Percentiles rank a stretch among this genome's conserved stretches.
Conservation (phyloP, 2,329 filamentous ascomycete species). For the Verticillium tricorpus region DNA sequence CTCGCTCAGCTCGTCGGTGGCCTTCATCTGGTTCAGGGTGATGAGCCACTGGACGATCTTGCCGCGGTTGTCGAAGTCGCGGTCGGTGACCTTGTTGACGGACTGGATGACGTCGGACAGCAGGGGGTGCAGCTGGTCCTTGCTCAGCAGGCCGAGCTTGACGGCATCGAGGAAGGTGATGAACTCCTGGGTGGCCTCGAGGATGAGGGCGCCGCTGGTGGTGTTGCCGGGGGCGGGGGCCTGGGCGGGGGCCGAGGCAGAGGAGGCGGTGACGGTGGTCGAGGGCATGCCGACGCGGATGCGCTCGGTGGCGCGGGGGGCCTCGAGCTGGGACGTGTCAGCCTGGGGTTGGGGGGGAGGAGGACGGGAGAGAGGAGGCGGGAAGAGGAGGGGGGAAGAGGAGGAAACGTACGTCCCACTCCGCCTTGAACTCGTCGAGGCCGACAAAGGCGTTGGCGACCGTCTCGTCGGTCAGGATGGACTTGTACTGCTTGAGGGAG, state of each 20-base stretch:
- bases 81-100: slow-evolving; percentile 93
- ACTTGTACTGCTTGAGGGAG: slow-evolving; percentile 93
- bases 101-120: slow-evolving; percentile 95
- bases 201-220: slow-evolving; percentile 63
- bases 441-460: slow-evolving; percentile 87
- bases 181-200: slow-evolving; percentile 94
- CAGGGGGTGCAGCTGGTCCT: slow-evolving; percentile 93
- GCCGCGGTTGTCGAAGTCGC: slow-evolving; percentile 89
- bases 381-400: neutral
- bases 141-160: slow-evolving; percentile 85
- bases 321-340: slow-evolving; percentile 67
- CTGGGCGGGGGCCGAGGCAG: slow-evolving; percentile 36
- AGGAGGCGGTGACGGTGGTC: slow-evolving; percentile 61
- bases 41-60: slow-evolving; percentile 99
- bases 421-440: slow-evolving; percentile 83
- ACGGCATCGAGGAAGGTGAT: slow-evolving; percentile 97
- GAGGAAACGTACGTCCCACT: slow-evolving; percentile 72
- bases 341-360: neutral
- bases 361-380: neutral
- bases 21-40: slow-evolving; percentile 94
- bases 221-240: slow-evolving; percentile 38
- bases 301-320: slow-evolving; percentile 87
- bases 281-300: slow-evolving; percentile 89
- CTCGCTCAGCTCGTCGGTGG: slow-evolving; percentile 82
- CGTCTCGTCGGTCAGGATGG: slow-evolving; percentile 82